phyloP scores from a whole-genome alignment of 345 rosid species.

The Litchi chinensis region DNA sequence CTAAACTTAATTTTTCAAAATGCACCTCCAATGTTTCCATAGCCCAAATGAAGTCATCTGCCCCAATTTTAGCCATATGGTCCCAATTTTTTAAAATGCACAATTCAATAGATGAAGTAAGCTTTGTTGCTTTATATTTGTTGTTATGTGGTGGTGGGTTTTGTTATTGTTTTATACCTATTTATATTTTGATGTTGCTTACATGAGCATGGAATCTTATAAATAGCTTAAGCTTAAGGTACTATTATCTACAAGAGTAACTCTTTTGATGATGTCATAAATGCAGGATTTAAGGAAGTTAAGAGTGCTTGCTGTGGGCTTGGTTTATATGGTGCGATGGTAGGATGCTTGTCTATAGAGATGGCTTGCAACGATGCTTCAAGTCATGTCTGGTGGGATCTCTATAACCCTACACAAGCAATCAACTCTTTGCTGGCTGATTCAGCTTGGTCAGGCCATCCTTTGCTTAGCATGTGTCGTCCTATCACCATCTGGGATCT shows the following conservation, averaged over 20 bases:
- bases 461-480: conserved; percentile 45
- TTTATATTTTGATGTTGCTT: neutral
- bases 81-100: neutral
- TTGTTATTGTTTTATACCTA: neutral
- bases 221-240: neutral
- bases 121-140: too few species aligned
- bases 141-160: neutral
- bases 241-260: neutral
- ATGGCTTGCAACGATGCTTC: conserved; percentile 56
- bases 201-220: neutral
- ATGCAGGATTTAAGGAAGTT: conserved; percentile 49
- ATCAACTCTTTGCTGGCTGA: conserved; percentile 56
- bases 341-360: conserved; percentile 56
- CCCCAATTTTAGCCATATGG: neutral
- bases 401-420: conserved; percentile 55
- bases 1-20: neutral
- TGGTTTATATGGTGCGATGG: conserved; percentile 41
- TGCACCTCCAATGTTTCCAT: neutral
- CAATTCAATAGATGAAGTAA: too few species aligned
- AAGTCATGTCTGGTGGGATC: conserved; percentile 71
- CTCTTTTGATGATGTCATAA: conserved; percentile 7
- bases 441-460: conserved; percentile 58
- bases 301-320: conserved; percentile 59
- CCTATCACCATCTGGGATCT: conserved; percentile 43
- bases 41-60: neutral